Evolutionary conservation across 2,329 filamentous ascomycete species (phyloP), one percentile per base, ranked within the genome.

Genomic region (Microdochium paspali): DNA sequence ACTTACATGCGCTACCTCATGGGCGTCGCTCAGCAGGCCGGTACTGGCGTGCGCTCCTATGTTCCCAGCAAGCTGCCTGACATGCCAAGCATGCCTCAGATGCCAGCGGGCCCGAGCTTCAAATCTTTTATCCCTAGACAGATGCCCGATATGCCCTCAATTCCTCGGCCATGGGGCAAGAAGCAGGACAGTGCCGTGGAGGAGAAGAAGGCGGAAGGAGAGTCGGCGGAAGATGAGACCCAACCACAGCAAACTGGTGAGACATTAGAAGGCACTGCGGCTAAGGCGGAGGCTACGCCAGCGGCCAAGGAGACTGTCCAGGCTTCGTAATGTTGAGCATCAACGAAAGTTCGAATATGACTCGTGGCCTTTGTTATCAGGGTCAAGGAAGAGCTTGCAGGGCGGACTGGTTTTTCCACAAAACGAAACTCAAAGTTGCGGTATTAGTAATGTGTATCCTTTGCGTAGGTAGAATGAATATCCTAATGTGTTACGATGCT

Each of bases 1-100:
- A 69, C 61, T 4, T 77, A 77, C 54, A 63, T 76, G 54, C 66
- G 69, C 24, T 70, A 77, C 46, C 66, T 77, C 2, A 72, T 77
- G 55, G 58, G 59, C 1, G 63, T 77, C 3, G 73, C 74, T 0
- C 69, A 76, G 50, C 67, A 73, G 32, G 67, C 73, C 0, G 70
- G 73, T 3, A 69, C 69, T 0, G 71, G 63, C 1, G 62, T 73
- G 3, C 69, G 65, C 46, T 69, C 68, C 0, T 75, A 69, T 56
- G 62, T 72, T 42, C 73, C 73, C 3, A 63, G 61, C 46, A 73
- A 66, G 53, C 62, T 70, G 57, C 66, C 66, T 1, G 61, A 63
- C 35, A 62, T 67, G 49, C 58, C 58, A 10, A 50, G 55, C 47
- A 62, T 70, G 57, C 66, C 66, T 1, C 61, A 63, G 42, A 62